Conservation (phyloP, 306 rosid species). For the Castanea sativa region DNA sequence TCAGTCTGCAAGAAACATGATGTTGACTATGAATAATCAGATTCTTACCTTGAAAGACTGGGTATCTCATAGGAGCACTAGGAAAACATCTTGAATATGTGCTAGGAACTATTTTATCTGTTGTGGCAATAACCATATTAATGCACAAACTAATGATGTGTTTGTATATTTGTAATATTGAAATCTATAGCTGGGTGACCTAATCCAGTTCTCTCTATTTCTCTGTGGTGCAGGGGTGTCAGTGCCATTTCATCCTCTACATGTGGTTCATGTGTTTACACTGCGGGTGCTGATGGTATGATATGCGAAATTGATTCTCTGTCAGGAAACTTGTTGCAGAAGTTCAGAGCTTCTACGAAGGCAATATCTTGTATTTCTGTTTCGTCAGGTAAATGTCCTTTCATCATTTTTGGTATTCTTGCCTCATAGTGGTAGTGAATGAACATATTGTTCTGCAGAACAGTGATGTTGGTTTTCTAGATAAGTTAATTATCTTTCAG, state of each 20-base stretch:
- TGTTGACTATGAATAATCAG: not conserved
- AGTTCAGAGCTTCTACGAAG: slow-evolving; percentile 81
- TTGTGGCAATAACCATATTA: not conserved
- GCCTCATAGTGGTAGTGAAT: slow-evolving; percentile 4
- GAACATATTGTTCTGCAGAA: slow-evolving; percentile 2
- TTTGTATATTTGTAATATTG: slow-evolving; percentile 1
- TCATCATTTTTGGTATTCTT: slow-evolving; percentile 11
- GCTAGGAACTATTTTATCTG: not conserved
- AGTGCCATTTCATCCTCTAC: slow-evolving; percentile 67
- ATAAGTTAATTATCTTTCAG: not conserved
- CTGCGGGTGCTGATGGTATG: slow-evolving; percentile 91
- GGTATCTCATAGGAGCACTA: not conserved
- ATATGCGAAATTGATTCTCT: slow-evolving; percentile 57
- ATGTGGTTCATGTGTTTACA: slow-evolving; percentile 48
- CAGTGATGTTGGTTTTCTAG: slow-evolving; percentile 10
- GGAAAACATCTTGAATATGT: not conserved
- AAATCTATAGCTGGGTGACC: slow-evolving; percentile 1
- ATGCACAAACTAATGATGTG: not conserved
- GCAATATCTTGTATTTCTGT: slow-evolving; percentile 72
- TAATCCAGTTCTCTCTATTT: slow-evolving; percentile 9
- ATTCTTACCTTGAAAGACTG: not conserved
- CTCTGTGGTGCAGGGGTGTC: slow-evolving; percentile 65
- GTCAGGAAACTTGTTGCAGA: slow-evolving; percentile 74
- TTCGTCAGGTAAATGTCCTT: slow-evolving; percentile 60
- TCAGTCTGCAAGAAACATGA: not conserved